These are phyloP conservation scores for Tetrahymena borealis DNA, from an alignment of 73 alveolate genomes.

Conservation along the genomic window DNA sequence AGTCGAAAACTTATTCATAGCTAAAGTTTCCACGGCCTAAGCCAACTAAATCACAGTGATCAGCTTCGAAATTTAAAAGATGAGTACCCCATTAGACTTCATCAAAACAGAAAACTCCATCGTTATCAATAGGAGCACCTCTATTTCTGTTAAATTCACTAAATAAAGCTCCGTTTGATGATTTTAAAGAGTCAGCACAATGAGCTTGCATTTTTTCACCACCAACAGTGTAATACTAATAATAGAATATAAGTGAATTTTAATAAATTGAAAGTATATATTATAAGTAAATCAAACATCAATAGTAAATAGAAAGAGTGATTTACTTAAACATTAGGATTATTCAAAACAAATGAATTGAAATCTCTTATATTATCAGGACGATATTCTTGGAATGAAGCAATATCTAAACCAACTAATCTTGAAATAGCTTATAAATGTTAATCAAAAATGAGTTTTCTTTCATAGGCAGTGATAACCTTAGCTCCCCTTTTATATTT, in stretches of 20 bases:
- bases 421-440: neutral
- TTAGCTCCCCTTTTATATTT: neutral
- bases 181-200: neutral
- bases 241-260: neutral
- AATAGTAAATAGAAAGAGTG: too few relatives aligned
- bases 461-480: neutral
- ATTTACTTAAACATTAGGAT: neutral
- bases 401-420: neutral
- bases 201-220: neutral
- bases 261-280: neutral
- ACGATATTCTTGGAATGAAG: neutral
- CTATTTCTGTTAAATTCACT: neutral
- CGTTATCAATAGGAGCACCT: neutral
- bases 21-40: constrained; percentile 2
- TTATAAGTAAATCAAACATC: neutral
- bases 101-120: neutral
- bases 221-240: neutral
- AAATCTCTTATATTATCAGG: neutral
- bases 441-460: neutral
- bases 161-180: neutral
- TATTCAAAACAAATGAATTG: neutral
- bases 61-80: neutral
- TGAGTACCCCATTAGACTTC: neutral
- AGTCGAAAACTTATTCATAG: neutral
- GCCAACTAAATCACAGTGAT: neutral